Percentiles rank a stretch among this genome's conserved stretches.
Conservation (phyloP, 345 rosid genomes). For the Turnera subulata region DNA sequence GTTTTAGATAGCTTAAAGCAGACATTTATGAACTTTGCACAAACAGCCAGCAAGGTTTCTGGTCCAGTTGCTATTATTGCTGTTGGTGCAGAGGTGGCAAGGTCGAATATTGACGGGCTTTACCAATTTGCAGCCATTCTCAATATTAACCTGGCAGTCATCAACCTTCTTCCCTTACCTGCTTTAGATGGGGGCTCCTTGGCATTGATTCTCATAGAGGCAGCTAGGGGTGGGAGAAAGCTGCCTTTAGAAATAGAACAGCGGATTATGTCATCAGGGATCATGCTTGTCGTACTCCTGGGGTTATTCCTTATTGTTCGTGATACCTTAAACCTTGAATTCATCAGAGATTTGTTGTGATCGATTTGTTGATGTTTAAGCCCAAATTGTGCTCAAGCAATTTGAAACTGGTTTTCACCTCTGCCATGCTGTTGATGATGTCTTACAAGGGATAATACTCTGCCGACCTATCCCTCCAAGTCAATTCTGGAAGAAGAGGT, state of each 20-base stretch:
- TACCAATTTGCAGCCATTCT: slow-evolving; percentile 88
- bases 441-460: neutral
- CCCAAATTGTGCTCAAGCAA: neutral
- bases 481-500: slow-evolving; percentile 23
- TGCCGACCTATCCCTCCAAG: slow-evolving; percentile 10
- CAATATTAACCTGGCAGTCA: slow-evolving; percentile 82
- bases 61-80: slow-evolving; percentile 97
- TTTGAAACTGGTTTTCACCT: slow-evolving; percentile 6
- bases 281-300: slow-evolving; percentile 66
- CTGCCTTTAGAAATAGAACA: slow-evolving; percentile 87
- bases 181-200: slow-evolving; percentile 90
- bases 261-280: slow-evolving; percentile 86
- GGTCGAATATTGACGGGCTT: slow-evolving; percentile 80
- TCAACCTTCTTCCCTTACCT: slow-evolving; percentile 87
- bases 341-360: slow-evolving; percentile 75
- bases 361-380: slow-evolving; percentile 2
- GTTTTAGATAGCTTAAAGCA: slow-evolving; percentile 81
- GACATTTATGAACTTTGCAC: slow-evolving; percentile 78
- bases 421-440: slow-evolving; percentile 8
- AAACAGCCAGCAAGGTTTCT: slow-evolving; percentile 78
- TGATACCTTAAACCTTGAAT: slow-evolving; percentile 87
- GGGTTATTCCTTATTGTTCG: slow-evolving; percentile 82
- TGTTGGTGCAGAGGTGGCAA: slow-evolving; percentile 98
- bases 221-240: slow-evolving; percentile 85
- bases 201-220: slow-evolving; percentile 84